Base-by-base conservation (phyloP, 352 stramenopile genomes). In the Phytophthora hibernalis region DNA sequence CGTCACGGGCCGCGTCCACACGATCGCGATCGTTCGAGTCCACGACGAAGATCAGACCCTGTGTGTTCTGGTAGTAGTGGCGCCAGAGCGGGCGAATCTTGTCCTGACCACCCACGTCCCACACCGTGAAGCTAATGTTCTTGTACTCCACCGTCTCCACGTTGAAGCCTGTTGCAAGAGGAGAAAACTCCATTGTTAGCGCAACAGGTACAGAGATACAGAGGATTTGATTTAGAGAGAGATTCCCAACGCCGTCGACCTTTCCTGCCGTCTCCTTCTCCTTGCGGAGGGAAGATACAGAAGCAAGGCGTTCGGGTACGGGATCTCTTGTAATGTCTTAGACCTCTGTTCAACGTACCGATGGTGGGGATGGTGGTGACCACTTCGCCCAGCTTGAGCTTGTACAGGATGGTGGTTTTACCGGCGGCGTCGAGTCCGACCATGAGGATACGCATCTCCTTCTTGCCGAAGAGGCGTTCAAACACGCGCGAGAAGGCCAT, bases 121-220 rank as follows among this genome's bases (percentile, higher is more conserved):
- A 99, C 58, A 99, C 96, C 65, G 96, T 99, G 89, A 99, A 99
- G 76, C 90, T 98, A 88, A 99, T 99, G 88, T 99, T 99, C 87
- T 99, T 99, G 92, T 99, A 99, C 83, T 99, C 96, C 53, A 99
- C 97, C 63, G 96, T 99, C 85, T 99, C 98, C 44, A 99, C 97
- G 80, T 99, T 99, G 87, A 99, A 99, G 28, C 88, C 79, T 96
- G 54, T 44, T 57, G 30, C 26, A 58, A 54, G 67, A 47, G 31
- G 3, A 54, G 67, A 47, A 35, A 3, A 43, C 2, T 12, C 15
- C 33, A 13, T n/a, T 18, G 33, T 40, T 40, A 40, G 33, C 33
- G n/a, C 13, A 38, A 40, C 33, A 8, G 15, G 33, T 0, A n/a
- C 5, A n/a, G 15, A 40, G 33, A 59, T 18, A 26, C 16, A 59